phyloP scores from a whole-genome alignment of 1,139 yeast species.

The Arxiozyma telluris region DNA sequence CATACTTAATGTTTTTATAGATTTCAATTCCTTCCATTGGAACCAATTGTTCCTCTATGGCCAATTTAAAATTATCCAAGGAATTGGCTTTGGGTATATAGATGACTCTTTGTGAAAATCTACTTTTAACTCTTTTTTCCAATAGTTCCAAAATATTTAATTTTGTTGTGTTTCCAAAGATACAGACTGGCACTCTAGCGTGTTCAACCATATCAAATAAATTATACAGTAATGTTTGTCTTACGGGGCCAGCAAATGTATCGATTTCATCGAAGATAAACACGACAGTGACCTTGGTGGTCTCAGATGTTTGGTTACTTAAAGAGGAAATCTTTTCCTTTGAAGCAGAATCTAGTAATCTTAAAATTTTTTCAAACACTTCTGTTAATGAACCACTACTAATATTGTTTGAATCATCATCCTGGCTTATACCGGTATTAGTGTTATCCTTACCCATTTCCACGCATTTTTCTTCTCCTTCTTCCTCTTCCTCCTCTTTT shows the following conservation, averaged over 20 bases:
- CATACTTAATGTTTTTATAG: not conserved
- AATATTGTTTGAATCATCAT: slow-evolving; percentile 23
- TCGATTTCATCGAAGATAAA: slow-evolving; percentile 84
- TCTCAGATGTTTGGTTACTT: slow-evolving; percentile 1
- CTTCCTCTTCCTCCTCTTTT: not conserved
- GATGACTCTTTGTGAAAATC: slow-evolving; percentile 76
- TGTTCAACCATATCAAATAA: slow-evolving; percentile 78
- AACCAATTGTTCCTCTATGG: slow-evolving; percentile 30
- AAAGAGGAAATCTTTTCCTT: slow-evolving; percentile 12
- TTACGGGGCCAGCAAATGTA: slow-evolving; percentile 56
- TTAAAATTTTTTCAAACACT: slow-evolving; percentile 43
- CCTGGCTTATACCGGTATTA: not conserved
- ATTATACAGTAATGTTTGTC: slow-evolving; percentile 80
- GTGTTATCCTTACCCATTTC: slow-evolving; percentile 8
- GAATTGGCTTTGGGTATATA: slow-evolving; percentile 45
- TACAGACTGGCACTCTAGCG: slow-evolving; percentile 66
- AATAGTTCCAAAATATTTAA: slow-evolving; percentile 68
- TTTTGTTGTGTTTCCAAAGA: slow-evolving; percentile 71
- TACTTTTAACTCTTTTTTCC: slow-evolving; percentile 83
- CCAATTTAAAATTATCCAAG: slow-evolving; percentile 36
- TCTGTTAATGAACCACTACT: slow-evolving; percentile 44
- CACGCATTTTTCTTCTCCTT: slow-evolving; percentile 1
- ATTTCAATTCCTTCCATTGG: slow-evolving; percentile 22
- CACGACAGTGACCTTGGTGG: slow-evolving; percentile 47
- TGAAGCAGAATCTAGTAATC: slow-evolving; percentile 36